phyloP scores from a whole-genome alignment of 495 filamentous ascomycete genomes.

The Penicillium subrubescens region DNA sequence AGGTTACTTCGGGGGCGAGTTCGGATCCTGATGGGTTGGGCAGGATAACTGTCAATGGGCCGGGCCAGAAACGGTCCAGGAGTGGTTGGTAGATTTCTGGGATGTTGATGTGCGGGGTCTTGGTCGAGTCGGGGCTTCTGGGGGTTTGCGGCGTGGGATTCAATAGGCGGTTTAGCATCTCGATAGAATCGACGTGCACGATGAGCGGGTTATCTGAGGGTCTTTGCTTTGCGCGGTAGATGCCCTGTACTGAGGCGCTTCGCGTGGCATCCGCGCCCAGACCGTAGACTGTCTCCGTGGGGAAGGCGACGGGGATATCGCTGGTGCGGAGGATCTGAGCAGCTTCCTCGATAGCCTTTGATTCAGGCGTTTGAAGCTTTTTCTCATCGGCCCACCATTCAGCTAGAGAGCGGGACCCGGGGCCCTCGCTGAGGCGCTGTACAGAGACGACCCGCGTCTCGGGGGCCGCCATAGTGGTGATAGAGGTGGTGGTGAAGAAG shows the following conservation, averaged over 20 bases:
- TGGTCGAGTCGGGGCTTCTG: constrained; percentile 25
- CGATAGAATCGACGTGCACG: constrained; percentile 80
- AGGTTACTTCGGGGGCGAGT: constrained; percentile 86
- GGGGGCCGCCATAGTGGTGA: constrained; percentile 20
- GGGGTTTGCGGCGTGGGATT: constrained; percentile 26
- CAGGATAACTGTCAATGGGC: constrained; percentile 88
- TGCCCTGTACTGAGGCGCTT: constrained; percentile 80
- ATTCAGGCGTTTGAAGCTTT: constrained; percentile 38
- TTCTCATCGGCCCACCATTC: constrained; percentile 52
- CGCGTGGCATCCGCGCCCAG: constrained; percentile 92
- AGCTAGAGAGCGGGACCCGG: constrained; percentile 39
- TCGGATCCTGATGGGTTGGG: constrained; percentile 69
- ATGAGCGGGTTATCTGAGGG: constrained; percentile 96
- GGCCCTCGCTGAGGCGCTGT: constrained; percentile 44
- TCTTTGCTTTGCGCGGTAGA: constrained; percentile 86
- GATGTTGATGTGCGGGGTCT: constrained; percentile 51
- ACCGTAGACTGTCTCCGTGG: constrained; percentile 97
- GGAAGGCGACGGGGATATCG: constrained; percentile 85
- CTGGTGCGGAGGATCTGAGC: constrained; percentile 61
- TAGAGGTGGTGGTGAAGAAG: constrained; percentile 17
- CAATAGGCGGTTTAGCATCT: constrained; percentile 72
- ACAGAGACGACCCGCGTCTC: constrained; percentile 47
- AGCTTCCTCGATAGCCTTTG: constrained; percentile 50
- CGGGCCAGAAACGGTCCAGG: constrained; percentile 88
- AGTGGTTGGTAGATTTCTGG: constrained; percentile 81